Evolutionary conservation across 176 grass and related monocot species (phyloP), one percentile per base, ranked within the genome.

Genomic region (Phragmites australis): DNA sequence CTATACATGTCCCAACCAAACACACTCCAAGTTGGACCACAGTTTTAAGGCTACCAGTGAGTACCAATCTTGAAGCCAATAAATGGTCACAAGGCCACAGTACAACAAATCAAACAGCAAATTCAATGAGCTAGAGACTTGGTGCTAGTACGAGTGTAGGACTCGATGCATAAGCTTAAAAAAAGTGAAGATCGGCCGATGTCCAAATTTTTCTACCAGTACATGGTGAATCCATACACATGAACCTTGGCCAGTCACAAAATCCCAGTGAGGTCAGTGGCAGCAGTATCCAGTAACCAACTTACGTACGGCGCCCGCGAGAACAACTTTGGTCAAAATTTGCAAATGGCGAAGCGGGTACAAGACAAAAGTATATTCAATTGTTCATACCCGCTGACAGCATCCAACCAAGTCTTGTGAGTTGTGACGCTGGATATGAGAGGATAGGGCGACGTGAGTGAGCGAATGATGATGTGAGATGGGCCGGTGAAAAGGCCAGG

Each of bases 331-430:
- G 29, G 81, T 88, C 81, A 88, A 74, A 78, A 59, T 64, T 41
- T 46, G 66, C 74, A 6, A 50, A 50, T 18, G 22, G 48, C 14
- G 9, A 65, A n/a, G 42, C 29, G 1, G 80, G 50, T 51, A 68
- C 30, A 45, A 21, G 87, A 76, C 87, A 81, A 84, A 63, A 76
- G 82, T 81, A 81, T 81, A 81, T 85, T 64, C 82, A 76, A 61
- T 61, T 26, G 26, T 7, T 27, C 39, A 23, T 60, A 8, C 29
- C 62, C 23, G 31, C 34, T 70, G 87, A 8, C 76, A 51, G 21
- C 75, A n/a, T 8, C 13, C 69, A 44, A 16, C 17, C 26, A 48
- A 12, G 59, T 29, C 68, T 34, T 31, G 75, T 74, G 86, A 44
- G 59, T 34, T 31, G 75, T 74, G 86, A 44, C 22, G 49, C 69